Conservation (phyloP, 768 basidiomycete genomes). For the Boletus patriciae region DNA sequence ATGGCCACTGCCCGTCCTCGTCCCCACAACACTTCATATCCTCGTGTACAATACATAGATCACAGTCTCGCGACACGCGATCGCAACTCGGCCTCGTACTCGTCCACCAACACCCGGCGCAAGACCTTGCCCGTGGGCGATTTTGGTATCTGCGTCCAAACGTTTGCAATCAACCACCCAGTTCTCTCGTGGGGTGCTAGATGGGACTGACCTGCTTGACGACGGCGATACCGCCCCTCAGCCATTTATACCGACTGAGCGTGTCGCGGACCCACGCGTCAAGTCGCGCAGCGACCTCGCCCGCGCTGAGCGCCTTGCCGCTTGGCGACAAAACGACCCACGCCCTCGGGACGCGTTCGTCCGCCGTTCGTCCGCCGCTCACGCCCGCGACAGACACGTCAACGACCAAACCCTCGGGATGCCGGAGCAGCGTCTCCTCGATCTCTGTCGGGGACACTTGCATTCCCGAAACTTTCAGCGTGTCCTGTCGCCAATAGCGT, state of each 20-base stretch:
- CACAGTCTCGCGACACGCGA: constrained; percentile 28
- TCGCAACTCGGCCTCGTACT: constrained; percentile 42
- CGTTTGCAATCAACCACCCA: background rate
- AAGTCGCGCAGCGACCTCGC: constrained; percentile 44
- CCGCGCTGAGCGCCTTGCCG: constrained; percentile 51
- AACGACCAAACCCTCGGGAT: constrained; percentile 59
- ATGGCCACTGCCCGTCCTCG: too few relatives aligned
- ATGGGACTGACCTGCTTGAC: constrained; percentile 53
- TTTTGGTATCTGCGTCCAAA: constrained; percentile 57
- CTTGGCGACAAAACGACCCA: constrained; percentile 68
- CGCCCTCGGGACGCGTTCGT: constrained; percentile 75
- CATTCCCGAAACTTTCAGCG: constrained; percentile 73
- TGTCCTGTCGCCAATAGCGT: constrained; percentile 51
- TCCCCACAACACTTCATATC: background rate
- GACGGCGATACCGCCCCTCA: constrained; percentile 69
- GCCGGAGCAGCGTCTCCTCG: constrained; percentile 60
- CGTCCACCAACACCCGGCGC: constrained; percentile 59
- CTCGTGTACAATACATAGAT: background rate
- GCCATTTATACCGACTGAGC: constrained; percentile 74
- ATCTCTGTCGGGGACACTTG: constrained; percentile 84
- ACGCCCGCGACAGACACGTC: constrained; percentile 78
- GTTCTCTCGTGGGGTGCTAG: background rate
- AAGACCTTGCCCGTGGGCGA: constrained; percentile 72
- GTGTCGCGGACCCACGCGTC: constrained; percentile 61
- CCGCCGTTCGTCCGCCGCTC: constrained; percentile 62